Evolutionary conservation across 306 rosid genomes (phyloP).

Genomic region (Hippophae gyantsensis): DNA sequence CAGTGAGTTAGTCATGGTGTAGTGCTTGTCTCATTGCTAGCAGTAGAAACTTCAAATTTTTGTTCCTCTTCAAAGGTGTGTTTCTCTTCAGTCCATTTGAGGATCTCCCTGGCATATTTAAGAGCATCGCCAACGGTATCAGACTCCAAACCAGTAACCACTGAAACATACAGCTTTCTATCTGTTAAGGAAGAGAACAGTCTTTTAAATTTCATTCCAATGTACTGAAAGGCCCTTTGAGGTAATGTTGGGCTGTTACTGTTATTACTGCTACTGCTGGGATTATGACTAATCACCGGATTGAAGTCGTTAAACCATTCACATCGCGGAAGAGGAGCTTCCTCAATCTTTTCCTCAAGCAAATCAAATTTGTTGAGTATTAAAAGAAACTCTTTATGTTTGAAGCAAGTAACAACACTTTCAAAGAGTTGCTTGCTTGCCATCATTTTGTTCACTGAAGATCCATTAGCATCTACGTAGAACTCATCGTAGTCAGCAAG

Average conservation of each 20-base stretch:
- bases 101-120: slow-evolving; percentile 63
- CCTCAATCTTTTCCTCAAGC: slow-evolving; percentile 46
- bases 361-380: slow-evolving; percentile 59
- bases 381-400: slow-evolving; percentile 49
- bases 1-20: slow-evolving; percentile 9
- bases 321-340: slow-evolving; percentile 43
- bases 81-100: slow-evolving; percentile 35
- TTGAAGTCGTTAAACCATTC: slow-evolving; percentile 67
- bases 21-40: slow-evolving; percentile 38
- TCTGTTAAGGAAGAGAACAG: slow-evolving; percentile 35
- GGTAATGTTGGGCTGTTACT: slow-evolving; percentile 38
- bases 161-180: slow-evolving; percentile 56
- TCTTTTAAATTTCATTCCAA: slow-evolving; percentile 63
- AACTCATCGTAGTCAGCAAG: slow-evolving; percentile 50
- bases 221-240: slow-evolving; percentile 49
- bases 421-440: slow-evolving; percentile 58
- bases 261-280: slow-evolving; percentile 12
- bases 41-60: slow-evolving; percentile 30
- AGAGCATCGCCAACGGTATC: slow-evolving; percentile 56
- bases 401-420: slow-evolving; percentile 31
- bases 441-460: slow-evolving; percentile 47
- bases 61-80: slow-evolving; percentile 38
- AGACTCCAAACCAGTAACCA: slow-evolving; percentile 44
- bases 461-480: slow-evolving; percentile 33
- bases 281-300: slow-evolving; percentile 33